Evolutionary conservation across 2,329 filamentous ascomycete genomes (phyloP), one percentile per base, ranked within the genome.

Genomic region (Stachybotrys chlorohalonatus): DNA sequence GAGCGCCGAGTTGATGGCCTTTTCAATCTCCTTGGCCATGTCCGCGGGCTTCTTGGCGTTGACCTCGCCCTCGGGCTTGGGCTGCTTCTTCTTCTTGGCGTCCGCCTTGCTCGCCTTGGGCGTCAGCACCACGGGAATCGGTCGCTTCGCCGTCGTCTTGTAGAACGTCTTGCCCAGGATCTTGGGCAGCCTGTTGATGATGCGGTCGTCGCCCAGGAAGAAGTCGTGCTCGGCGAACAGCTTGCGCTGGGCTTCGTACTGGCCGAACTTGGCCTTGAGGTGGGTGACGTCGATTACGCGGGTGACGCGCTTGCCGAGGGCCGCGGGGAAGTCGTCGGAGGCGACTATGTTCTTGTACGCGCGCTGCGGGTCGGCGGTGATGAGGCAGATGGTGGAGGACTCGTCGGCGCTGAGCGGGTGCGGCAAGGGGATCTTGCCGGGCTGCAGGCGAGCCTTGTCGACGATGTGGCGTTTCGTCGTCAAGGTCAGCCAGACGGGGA

Each of bases 151-250:
- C 3, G 86, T 89, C 55, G 75, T 80, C 75, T 91, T 87, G 81
- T 94, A 97, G 71, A 99, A 97, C 1, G 87, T 87, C 76, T 96
- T 97, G 63, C 93, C 94, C 11, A 99, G 83, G 3, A 85, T 77
- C 60, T 83, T 81, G 55, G 92, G 90, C 56, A 97, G 79, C 31
- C 78, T 75, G 68, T 81, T 85, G 66, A 86, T 78, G 63, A 99
- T 88, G 51, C 94, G 81, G 66, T 96, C 89, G 69, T 99, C 94
- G 53, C 89, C 93, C 55, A 99, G 80, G 75, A 99, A 97, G 55
- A 97, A 76, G 68, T 97, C 94, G 71, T 96, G 90, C 70, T 96
- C 90, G 49, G 84, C 77, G 58, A 87, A 82, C 42, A 99, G 81
- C 70, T 94, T 90, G 60, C 94, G 81, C 71, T 89, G 85, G 53